Conservation (phyloP, 225 moss, liverwort and hornwort species). For the Ulota crispa region DNA sequence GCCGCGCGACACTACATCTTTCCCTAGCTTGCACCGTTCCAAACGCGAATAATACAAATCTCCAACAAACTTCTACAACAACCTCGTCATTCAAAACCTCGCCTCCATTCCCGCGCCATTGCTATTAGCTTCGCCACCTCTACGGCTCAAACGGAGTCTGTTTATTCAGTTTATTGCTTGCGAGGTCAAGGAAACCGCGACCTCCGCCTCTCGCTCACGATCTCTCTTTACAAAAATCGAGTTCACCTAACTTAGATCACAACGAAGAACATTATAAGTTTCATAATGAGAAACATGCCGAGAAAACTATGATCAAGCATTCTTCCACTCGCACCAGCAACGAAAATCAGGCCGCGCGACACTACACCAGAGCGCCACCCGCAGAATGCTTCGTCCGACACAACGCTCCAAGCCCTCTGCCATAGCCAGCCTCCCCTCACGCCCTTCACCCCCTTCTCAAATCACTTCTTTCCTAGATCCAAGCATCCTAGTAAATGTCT, state of each 20-base stretch:
- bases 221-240: not conserved
- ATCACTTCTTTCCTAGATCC: not conserved
- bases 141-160: not conserved
- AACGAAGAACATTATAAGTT: not conserved
- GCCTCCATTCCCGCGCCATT: conserved; percentile 17
- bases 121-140: not conserved
- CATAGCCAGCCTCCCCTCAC: conserved; percentile 35
- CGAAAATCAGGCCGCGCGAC: not conserved
- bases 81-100: conserved; percentile 27
- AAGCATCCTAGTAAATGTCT: fast-evolving
- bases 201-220: conserved; percentile 1
- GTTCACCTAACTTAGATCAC: conserved; percentile 25
- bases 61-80: conserved; percentile 2
- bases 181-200: not conserved
- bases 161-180: not conserved
- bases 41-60: not conserved
- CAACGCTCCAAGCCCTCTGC: conserved; percentile 23
- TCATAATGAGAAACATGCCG: not conserved
- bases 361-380: conserved; percentile 20
- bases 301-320: not conserved
- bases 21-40: not conserved
- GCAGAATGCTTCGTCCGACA: conserved; percentile 13
- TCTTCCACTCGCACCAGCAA: not conserved
- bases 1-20: conserved; percentile 13
- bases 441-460: conserved; percentile 24